These are phyloP conservation scores for Naganishia onofrii DNA, from an alignment of 768 basidiomycete genomes.

Conservation along the genomic window DNA sequence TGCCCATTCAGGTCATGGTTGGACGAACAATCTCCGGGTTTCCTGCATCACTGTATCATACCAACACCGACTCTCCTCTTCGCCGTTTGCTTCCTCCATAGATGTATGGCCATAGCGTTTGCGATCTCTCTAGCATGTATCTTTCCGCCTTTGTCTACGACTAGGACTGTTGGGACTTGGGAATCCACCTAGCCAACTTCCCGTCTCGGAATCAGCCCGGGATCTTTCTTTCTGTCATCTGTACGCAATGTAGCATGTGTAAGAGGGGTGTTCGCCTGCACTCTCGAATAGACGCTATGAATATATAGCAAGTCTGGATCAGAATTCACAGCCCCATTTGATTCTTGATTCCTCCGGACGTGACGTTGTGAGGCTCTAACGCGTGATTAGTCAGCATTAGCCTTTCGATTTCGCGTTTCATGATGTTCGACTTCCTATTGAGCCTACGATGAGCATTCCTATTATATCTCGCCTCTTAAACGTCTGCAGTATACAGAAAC, in stretches of 20 bases:
- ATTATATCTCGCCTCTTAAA: too few relatives aligned
- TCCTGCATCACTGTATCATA: slow-evolving; percentile 19
- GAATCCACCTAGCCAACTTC: background rate
- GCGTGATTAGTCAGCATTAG: slow-evolving; percentile 2
- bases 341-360: background rate
- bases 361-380: background rate
- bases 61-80: background rate
- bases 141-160: background rate
- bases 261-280: background rate
- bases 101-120: background rate
- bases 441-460: too few relatives aligned
- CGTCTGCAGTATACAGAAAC: too few relatives aligned
- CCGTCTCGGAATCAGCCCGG: background rate
- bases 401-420: slow-evolving; percentile 8
- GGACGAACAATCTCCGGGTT: background rate
- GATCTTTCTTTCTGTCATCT: background rate
- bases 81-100: too few relatives aligned
- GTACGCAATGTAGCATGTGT: background rate
- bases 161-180: too few relatives aligned
- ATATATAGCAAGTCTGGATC: too few relatives aligned
- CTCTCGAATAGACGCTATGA: background rate
- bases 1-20: background rate
- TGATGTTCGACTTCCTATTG: background rate
- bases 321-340: too few relatives aligned
- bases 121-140: background rate